phyloP scores from a whole-genome alignment of 1,284 basidiomycete genomes.

The Xerocomus subilludens region DNA sequence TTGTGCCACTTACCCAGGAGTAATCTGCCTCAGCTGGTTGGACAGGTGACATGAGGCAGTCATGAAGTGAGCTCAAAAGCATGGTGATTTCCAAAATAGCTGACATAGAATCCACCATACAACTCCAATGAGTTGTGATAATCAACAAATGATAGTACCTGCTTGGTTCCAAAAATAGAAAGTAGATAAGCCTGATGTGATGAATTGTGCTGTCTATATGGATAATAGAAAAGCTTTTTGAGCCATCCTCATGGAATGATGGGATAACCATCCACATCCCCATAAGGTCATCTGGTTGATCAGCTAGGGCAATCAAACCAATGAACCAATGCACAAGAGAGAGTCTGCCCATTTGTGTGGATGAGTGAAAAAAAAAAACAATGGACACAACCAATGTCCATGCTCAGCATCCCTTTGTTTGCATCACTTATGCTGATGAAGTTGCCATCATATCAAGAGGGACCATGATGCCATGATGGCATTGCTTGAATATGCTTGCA shows the following conservation, averaged over 20 bases:
- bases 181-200: too few species aligned
- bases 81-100: too few species aligned
- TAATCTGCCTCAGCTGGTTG: too few species aligned
- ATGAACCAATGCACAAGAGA: conserved; percentile 4
- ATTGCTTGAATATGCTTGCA: neutral
- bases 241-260: neutral
- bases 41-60: too few species aligned
- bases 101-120: too few species aligned
- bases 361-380: conserved; percentile 24
- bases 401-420: neutral
- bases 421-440: neutral
- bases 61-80: too few species aligned
- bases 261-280: conserved; percentile 22
- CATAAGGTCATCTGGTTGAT: neutral
- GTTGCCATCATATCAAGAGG: neutral
- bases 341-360: neutral
- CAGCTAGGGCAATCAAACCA: conserved; percentile 13
- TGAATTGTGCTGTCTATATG: too few species aligned
- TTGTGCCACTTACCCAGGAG: too few species aligned
- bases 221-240: too few species aligned
- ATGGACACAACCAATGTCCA: conserved; percentile 5
- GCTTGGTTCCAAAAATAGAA: too few species aligned
- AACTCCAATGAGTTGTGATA: too few species aligned
- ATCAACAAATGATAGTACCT: too few species aligned
- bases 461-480: conserved; percentile 1